Evolutionary conservation across 805 yeast species (phyloP).

Genomic region (Jamesozyma rosinii): DNA sequence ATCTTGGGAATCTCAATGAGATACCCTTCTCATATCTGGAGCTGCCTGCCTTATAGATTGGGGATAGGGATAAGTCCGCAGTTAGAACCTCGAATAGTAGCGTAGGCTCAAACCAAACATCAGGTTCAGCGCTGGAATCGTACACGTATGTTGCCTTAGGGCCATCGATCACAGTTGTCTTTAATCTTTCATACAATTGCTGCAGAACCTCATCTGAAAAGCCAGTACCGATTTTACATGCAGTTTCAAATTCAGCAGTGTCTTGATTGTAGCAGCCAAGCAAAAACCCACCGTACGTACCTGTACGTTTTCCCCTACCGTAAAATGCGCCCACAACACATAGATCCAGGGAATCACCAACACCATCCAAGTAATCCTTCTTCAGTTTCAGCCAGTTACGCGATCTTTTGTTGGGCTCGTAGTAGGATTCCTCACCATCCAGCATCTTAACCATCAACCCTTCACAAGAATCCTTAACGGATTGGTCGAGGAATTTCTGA

Average conservation of each 20-base stretch:
- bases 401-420: conserved; percentile 92
- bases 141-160: conserved; percentile 63
- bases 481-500: conserved; percentile 76
- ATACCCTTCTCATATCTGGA: conserved; percentile 70
- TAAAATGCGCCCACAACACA: conserved; percentile 90
- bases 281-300: conserved; percentile 88
- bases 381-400: conserved; percentile 92
- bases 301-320: conserved; percentile 92
- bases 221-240: conserved; percentile 97
- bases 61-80: conserved; percentile 84
- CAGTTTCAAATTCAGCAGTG: conserved; percentile 85
- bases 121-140: conserved; percentile 71
- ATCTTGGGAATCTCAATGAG: conserved; percentile 82
- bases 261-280: conserved; percentile 86
- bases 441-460: conserved; percentile 92
- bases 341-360: conserved; percentile 89
- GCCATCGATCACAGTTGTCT: conserved; percentile 53
- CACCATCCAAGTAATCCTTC: conserved; percentile 89
- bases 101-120: conserved; percentile 90
- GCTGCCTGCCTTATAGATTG: conserved; percentile 79
- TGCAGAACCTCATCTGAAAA: conserved; percentile 79
- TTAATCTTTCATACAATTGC: conserved; percentile 47
- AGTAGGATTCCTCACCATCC: conserved; percentile 68
- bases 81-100: conserved; percentile 78
- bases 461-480: conserved; percentile 84